Base-by-base conservation (phyloP, 1,284 basidiomycete genomes). In the Entoloma clypeatum region DNA sequence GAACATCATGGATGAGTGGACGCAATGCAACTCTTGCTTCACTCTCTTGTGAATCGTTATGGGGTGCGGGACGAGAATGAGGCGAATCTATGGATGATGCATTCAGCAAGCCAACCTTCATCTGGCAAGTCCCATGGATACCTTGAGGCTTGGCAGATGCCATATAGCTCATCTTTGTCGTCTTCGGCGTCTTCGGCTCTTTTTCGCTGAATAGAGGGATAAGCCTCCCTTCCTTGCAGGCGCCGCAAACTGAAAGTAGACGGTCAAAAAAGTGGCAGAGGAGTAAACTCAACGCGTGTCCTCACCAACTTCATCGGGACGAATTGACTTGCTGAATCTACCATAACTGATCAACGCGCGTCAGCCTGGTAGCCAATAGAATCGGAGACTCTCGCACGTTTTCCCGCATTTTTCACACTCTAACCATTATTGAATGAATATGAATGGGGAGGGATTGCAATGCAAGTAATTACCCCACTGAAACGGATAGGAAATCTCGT, bases 401-500 rank as follows among this genome's bases (percentile, higher is more conserved):
- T 25, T 41, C 75, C 48, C 58, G 88, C 81, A 77, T 75, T 53
- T 84, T 82, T 18, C 64, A 52, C 87, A 90, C 32, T 69, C 65
- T 24, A 72, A 64, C 50, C 87, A 90, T 60, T 78, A 81, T 85
- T 53, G 3, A 40, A 31, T 13, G 8, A 44, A 11, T 5, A 7
- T 9, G 22, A 26, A 37, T 21, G 26, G 4, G 25, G 29, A 14
- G 10, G 19, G n/a, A 39, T 24, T 31, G 39, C 7, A 25, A 21
- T 33, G 8, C 10, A 23, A 19, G 2, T 3, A 64, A 81, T 59
- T 54, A 86, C 83, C 67, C 89, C 89, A 92, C 52, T 81, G 68
- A 53, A 72, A 92, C 38, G 81, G 81, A 68, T 87, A 84, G 14
- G 69, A 69, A 49, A 90, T 89, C 44, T 86, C 81, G 54, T 91